Conservation (phyloP, 345 rosid genomes). For the Hibiscus trionum region DNA sequence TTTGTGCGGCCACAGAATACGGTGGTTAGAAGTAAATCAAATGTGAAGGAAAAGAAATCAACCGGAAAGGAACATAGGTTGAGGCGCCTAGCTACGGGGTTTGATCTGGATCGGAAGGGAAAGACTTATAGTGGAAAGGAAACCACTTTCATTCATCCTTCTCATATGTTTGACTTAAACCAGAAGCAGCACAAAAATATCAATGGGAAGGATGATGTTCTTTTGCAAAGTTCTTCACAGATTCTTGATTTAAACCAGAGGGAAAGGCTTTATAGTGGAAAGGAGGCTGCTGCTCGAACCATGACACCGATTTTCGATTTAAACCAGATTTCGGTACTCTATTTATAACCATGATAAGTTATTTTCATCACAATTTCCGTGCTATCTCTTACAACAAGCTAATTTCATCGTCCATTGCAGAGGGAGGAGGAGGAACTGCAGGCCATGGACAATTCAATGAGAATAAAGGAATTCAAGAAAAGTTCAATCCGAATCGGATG, state of each 20-base stretch:
- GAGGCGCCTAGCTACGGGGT: background rate
- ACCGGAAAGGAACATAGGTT: constrained; percentile 17
- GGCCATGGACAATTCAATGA: constrained; percentile 26
- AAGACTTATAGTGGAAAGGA: constrained; percentile 25
- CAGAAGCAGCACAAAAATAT: constrained; percentile 19
- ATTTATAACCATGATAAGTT: background rate
- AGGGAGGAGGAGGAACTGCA: constrained; percentile 67
- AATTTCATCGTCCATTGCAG: constrained; percentile 30
- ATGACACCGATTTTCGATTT: constrained; percentile 58
- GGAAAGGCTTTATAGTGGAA: constrained; percentile 28
- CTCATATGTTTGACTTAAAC: constrained; percentile 24
- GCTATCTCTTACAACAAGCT: constrained; percentile 9
- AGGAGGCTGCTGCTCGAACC: constrained; percentile 29
- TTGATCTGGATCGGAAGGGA: constrained; percentile 17
- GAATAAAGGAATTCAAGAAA: constrained; percentile 34
- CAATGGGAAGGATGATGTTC: constrained; percentile 23
- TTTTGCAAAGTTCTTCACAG: constrained; percentile 5
- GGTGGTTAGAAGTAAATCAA: constrained; percentile 16
- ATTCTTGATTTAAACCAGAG: constrained; percentile 30
- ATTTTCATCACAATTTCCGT: background rate
- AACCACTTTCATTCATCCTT: constrained; percentile 11
- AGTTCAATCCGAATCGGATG: constrained; percentile 28
- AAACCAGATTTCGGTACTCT: constrained; percentile 72
- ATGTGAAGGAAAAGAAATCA: constrained; percentile 20
- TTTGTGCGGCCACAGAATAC: constrained; percentile 17